Evolutionary conservation across 1,139 yeast genomes (phyloP), one percentile per base, ranked within the genome.

Genomic region (Yamadazyma oceani): DNA sequence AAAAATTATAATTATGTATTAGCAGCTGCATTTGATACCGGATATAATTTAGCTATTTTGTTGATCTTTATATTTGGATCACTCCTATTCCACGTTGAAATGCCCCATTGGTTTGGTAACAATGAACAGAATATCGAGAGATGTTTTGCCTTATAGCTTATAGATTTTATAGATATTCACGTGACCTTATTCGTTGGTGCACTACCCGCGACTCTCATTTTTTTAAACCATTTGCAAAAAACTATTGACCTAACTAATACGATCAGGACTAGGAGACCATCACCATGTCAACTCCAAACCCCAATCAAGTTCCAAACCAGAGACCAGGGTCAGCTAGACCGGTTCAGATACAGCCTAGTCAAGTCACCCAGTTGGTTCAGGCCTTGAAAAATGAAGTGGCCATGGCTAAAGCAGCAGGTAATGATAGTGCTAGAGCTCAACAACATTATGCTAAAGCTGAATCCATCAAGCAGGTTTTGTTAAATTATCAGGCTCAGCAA

Each of bases 381-480:
- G 72, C 68, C 22, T 79, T 83, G 49, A 80, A 77, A 44, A 69
- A 73, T 32, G 89, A 82, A 51, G 73, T 81, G 38, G 78, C 76
- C 26, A 75, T 77, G 45, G 94, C 89, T 1, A 76, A 76, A 48
- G 69, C 71, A 4, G 65, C 73, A 4, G 66, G 66, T 5, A 56
- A 56, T 35, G 82, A 80, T 35, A 75, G 85, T 6, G 82, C 78
- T 0, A 81, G 76, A 47, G 92, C 90, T n/a, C 78, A 78, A 54
- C 80, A 75, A 48, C 87, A 84, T 53, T 64, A 77, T 47, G 66
- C 71, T 45, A 81, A 79, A 43, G 94, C 92, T 2, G 85, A 85
- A 40, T 76, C 76, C 41, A 80, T 86, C 48, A 78, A 74, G 49
- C 70, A 65, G 56, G 71, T 66, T 41, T 69, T 73, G 42, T 46